Base-by-base conservation (phyloP, 768 basidiomycete species). In the Tulasnella calospora region DNA sequence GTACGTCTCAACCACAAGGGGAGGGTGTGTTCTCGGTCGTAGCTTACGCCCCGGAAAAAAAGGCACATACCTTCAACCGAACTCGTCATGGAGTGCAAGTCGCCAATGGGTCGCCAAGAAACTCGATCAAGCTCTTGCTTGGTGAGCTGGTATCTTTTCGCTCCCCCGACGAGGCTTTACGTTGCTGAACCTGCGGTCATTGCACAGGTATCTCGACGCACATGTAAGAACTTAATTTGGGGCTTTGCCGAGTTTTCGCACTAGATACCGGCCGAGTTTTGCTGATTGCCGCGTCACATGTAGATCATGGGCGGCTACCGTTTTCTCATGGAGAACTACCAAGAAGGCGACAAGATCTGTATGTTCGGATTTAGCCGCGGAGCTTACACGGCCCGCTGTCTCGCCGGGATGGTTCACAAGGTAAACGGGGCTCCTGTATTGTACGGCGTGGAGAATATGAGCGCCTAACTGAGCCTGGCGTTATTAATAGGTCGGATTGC, bases 71-170 rank as follows among this genome's bases (percentile, higher is more conserved):
- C 44, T 44, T 15, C 44, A 44, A 19, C 3, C 44, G 44, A 76
- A 30, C 92, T 0, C 86, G 89, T 30, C 89, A 92, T 27, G 88
- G 89, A 0, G 91, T 92, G 0, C 0, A 90, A 12, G 89, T 89
- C 78, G 82, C 85, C 73, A 89, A 90, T 89, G 40, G 55, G 80
- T 85, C 0, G 92, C 92, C 10, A 89, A 89, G 82, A 81, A 90
- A 8, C 74, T 91, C 61, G 94, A 94, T 81, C 83, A 88, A 73
- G 93, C 91, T 0, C 83, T 93, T 79, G 94, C 93, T 36, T 93
- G 92, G 92, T 92, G 82, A 15, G 35, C 23, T 69, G 30, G 30
- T 46, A 44, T 30, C 23, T 23, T 35, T 47, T 72, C 33, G 30
- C 41, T 33, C 13, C 17, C 61, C 23, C 47, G 61, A 17, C 38